Percentiles rank a stretch among this genome's conserved stretches.
Conservation (phyloP, 805 yeast genomes). For the Metschnikowia reukaufii region DNA sequence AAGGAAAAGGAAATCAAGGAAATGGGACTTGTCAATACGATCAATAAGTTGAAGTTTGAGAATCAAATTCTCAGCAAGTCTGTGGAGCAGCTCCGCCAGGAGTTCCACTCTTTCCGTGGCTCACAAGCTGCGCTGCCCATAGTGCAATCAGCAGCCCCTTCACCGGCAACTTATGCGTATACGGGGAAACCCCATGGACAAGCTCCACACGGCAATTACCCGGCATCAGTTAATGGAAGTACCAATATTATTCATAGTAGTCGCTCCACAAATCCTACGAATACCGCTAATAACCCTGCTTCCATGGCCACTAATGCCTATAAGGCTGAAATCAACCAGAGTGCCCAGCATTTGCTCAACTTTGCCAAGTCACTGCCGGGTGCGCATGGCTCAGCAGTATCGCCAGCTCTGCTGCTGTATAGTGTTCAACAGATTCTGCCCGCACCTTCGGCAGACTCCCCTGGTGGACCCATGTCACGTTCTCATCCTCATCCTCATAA, state of each 20-base stretch:
- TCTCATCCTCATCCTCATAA: background rate
- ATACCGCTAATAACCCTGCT: too few species aligned
- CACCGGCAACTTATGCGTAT: constrained; percentile 7
- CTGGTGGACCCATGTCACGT: constrained; percentile 27
- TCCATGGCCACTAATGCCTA: constrained; percentile 12
- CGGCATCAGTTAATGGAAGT: too few species aligned
- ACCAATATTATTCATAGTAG: too few species aligned
- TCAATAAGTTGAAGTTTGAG: constrained; percentile 47
- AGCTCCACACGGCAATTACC: background rate
- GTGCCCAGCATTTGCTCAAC: constrained; percentile 22
- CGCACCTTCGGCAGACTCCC: constrained; percentile 50
- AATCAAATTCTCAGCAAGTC: constrained; percentile 44
- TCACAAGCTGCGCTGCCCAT: constrained; percentile 1
- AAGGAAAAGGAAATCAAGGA: constrained; percentile 62
- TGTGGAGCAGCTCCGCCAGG: constrained; percentile 43
- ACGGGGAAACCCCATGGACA: background rate
- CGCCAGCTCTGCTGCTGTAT: constrained; percentile 29
- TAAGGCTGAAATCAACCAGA: constrained; percentile 18
- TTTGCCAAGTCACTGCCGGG: constrained; percentile 22
- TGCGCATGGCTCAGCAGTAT: constrained; percentile 15
- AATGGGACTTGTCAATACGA: constrained; percentile 52
- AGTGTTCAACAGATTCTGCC: constrained; percentile 53
- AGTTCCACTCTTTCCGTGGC: constrained; percentile 23
- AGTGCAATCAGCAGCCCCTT: constrained; percentile 2
- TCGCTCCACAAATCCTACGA: too few species aligned